Base-by-base conservation (phyloP, 2,329 filamentous ascomycete species). In the Aspergillus awamori region DNA sequence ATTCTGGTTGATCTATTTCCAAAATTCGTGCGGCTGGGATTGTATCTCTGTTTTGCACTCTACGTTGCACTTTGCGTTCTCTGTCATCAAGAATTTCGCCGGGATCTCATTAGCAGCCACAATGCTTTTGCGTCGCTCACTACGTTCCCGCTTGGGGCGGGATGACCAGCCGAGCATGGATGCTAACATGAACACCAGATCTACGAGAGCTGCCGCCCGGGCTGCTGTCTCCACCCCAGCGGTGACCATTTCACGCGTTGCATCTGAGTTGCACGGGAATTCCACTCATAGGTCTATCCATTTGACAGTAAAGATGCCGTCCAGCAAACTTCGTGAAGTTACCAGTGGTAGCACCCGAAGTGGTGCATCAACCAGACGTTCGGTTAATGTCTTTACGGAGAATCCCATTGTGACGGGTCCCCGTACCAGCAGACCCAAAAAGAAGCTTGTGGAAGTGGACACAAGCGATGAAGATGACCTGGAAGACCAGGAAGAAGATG, bases 391-490 rank as follows among this genome's bases (percentile, higher is more conserved):
- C 13, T 80, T 82, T 47, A 77, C 77, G 39, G 78, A 80, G 5
- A 74, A 79, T 20, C 77, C 79, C 51, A 80, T 82, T 53, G 66
- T 82, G 15, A 78, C 75, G 28, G 80, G 78, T 11, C 79, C 80
- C 4, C 77, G 80, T 65, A 75, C 78, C 55, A 81, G 78, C 68
- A 76, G 80, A 64, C 77, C 61, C 45, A 79, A 79, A 36, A 80
- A 76, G 63, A 80, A 77, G 45, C 74, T 78, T 11, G 79, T 78
- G 8, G 80, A 82, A 57, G 72, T 77, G 17, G 75, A 78, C 17
- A 79, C 79, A n/a, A 76, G 76, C 41, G 82, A 80, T 8, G 80
- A 85, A 22, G 77, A 83, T 7, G 80, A 82, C 10, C 74, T 81
- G 2, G 80, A 82, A 13, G 77, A 79, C 26, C 76, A 78, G 58